Percentiles rank a stretch among this genome's conserved stretches.
Conservation (phyloP, 2,329 filamentous ascomycete genomes). For the Curvularia sp. region DNA sequence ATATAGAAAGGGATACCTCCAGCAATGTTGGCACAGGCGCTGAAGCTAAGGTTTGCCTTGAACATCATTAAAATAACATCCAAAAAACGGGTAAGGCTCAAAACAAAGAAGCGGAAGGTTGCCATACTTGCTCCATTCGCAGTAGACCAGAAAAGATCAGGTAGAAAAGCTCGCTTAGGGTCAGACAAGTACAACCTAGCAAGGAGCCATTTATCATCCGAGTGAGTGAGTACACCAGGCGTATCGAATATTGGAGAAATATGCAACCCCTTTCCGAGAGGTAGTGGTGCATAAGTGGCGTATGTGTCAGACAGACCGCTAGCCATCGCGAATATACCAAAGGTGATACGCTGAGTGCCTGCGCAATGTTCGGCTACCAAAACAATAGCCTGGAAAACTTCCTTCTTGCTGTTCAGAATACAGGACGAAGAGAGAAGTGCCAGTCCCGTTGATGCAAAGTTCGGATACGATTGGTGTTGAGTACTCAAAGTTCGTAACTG, state of each 20-base stretch:
- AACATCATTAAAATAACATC: too few relatives aligned
- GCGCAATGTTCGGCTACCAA: neutral
- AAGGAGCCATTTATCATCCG: neutral
- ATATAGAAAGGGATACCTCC: too few relatives aligned
- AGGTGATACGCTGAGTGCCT: conserved; percentile 5
- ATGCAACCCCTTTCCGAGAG: neutral
- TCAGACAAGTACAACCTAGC: neutral
- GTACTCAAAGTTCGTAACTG: neutral
- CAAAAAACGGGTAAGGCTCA: too few relatives aligned
- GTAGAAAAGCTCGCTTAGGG: too few relatives aligned
- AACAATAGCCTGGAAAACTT: neutral
- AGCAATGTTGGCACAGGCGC: too few relatives aligned
- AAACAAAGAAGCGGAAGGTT: too few relatives aligned
- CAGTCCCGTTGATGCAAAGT: neutral
- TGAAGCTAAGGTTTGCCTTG: too few relatives aligned
- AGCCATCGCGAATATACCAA: conserved; percentile 14
- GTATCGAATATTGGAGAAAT: neutral
- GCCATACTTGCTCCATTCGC: too few relatives aligned
- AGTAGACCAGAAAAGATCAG: too few relatives aligned
- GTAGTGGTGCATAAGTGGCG: conserved; percentile 6
- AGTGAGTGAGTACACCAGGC: neutral
- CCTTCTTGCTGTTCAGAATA: neutral
- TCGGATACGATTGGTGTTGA: neutral
- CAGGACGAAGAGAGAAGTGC: neutral
- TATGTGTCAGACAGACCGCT: conserved; percentile 23